Evolutionary conservation across 805 yeast genomes (phyloP), one percentile per base, ranked within the genome.

Genomic region (Kodamaea leandrae): DNA sequence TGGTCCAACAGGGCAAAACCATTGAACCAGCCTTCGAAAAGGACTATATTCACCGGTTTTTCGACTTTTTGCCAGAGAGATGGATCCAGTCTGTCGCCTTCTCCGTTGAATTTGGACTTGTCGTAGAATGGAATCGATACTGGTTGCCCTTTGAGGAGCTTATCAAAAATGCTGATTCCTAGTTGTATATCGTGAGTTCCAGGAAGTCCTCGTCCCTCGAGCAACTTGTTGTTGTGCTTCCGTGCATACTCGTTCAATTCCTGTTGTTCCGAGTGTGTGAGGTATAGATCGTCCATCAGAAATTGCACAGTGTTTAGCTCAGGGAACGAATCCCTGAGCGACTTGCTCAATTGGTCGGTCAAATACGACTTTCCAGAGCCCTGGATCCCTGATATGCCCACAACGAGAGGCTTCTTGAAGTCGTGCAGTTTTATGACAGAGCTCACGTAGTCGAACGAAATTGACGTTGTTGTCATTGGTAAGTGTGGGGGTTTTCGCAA

Each of bases 11-110:
- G 56, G 36, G 56, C 47, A 56, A 80, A 91, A 1, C 98, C 98
- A 17, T 80, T 74, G 64, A 90, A 88, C 99, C 99, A 91, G 4
- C 98, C 99, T 63, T 91, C 99, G 29, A 93, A 70, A 2, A 91
- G 60, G 2, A 91, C 72, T 3, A 89, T 74, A 52, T 85, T 87
- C 3, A 78, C 68, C 2, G 76, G 74, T 2, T 45, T 43, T 0
- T 53, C 52, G 17, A 52, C 47, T 2, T 8, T 16, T 2, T 50
- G 50, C 82, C 82, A 78, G 9, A 64, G 46, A 0, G 50, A 46
- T 6, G 41, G 51, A 0, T 66, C 66, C 5, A 59, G 50, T 39
- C 98, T 67, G 60, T 91, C 98, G 4, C 99, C 99, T 41, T 74
- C 74, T 0, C 98, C 98, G 16, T 54, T 37, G 51, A 66, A 75